Evolutionary conservation across 2,329 filamentous ascomycete genomes (phyloP).

Genomic region (Exserohilum rostratum): DNA sequence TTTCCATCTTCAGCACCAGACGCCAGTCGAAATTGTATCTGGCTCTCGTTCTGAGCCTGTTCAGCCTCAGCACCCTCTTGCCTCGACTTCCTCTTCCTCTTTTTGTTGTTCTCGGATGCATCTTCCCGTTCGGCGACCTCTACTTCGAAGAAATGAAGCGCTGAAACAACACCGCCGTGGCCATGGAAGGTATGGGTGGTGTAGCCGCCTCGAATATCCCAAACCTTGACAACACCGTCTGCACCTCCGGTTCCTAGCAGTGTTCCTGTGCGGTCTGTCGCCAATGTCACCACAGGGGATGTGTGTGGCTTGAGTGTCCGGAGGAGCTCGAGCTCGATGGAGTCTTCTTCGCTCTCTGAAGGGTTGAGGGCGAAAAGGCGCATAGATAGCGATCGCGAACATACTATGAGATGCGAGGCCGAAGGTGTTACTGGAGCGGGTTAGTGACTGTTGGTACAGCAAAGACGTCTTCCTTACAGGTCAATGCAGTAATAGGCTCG

Average conservation of each 20-base stretch:
- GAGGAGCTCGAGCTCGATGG: conserved; percentile 66
- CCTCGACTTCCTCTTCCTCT: conserved; percentile 52
- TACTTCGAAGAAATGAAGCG: conserved; percentile 87
- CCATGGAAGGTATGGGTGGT: conserved; percentile 95
- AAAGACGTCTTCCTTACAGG: conserved; percentile 53
- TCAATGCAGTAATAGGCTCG: conserved; percentile 77
- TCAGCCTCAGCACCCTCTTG: conserved; percentile 52
- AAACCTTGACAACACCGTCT: conserved; percentile 93
- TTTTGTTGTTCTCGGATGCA: conserved; percentile 43
- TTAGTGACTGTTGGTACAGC: conserved; percentile 7
- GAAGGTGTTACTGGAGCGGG: conserved; percentile 75
- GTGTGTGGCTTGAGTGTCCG: conserved; percentile 88
- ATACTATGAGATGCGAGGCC: conserved; percentile 84
- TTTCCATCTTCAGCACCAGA: conserved; percentile 95
- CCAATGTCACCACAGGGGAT: conserved; percentile 85
- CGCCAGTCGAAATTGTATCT: conserved; percentile 75
- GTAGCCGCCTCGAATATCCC: conserved; percentile 90
- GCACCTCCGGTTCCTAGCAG: conserved; percentile 90
- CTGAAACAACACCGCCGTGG: conserved; percentile 88
- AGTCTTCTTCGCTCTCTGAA: conserved; percentile 63
- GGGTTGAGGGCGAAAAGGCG: conserved; percentile 79
- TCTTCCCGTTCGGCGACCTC: conserved; percentile 58
- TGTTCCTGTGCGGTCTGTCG: conserved; percentile 85
- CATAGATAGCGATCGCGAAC: conserved; percentile 95
- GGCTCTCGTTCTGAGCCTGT: conserved; percentile 54